Base-by-base conservation (phyloP, 192 early-diverging fungal species). In the Paraglomus occultum region DNA sequence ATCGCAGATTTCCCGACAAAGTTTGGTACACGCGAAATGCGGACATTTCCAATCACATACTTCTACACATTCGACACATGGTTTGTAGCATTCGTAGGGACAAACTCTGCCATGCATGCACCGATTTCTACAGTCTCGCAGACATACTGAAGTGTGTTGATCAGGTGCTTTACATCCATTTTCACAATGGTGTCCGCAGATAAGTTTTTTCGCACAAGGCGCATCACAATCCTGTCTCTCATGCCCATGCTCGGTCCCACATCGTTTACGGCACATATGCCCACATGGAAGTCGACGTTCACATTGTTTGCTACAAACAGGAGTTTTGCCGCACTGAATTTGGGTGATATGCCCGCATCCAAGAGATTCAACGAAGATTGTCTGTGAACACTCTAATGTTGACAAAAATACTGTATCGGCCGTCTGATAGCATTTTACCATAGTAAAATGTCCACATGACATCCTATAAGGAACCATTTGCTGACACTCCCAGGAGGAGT, bases 71-170 rank as follows among this genome's bases (percentile, higher is more conserved):
- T 40, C 40, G 15, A 48, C 60, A 17, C 76, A 78, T 14, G 45
- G 50, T 66, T 64, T 42, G 68, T 73, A 78, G 46, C 76, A 78
- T 18, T 71, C 42, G 5, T 64, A 31, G 31, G 47, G 46, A 12
- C 76, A 78, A 8, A 54, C 52, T 20, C 65, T 63, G 39, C 76
- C 73, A 74, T 78, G 76, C 15, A 49, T 60, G 17, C 76, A 78
- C 18, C 55, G 20, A n/a, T 55, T 50, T 12, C 43, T 9, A 55
- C 76, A 78, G 14, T 39, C 31, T 43, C 71, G 61, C 53, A 71
- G 20, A 42, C 76, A 78, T 47, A 43, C 9, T 31, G 65, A 51
- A 2, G 76, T 78, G 46, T 78, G 76, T 8, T 65, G 18, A 40
- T 78, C 62, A 53, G 73, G 68, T 14, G 54, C 71, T 1, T 55